Evolutionary conservation across 371 early-diverging fungal species (phyloP).

Genomic region (Choanephora cucurbitarum): DNA sequence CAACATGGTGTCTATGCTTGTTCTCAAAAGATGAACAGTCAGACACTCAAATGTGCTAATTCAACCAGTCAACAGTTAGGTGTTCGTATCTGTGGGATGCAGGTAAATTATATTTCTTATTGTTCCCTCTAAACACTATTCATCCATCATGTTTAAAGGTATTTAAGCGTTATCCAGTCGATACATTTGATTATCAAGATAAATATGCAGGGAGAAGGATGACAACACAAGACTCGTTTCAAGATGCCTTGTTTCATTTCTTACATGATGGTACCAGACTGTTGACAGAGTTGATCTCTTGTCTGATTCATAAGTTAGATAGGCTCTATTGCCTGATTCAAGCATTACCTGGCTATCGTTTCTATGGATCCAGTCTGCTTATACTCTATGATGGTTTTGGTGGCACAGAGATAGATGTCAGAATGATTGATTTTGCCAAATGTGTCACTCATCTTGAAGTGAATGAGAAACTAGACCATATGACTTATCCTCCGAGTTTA

Average conservation of each 20-base stretch:
- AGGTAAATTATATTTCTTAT: constrained; percentile 50
- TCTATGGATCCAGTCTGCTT: constrained; percentile 87
- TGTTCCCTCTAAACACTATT: no score
- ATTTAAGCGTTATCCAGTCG: neutral
- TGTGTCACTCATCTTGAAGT: constrained; percentile 47
- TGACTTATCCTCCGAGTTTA: constrained; percentile 61
- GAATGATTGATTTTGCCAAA: constrained; percentile 91
- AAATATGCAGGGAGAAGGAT: constrained; percentile 90
- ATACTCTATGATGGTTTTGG: constrained; percentile 33
- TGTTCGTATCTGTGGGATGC: constrained; percentile 95
- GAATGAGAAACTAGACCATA: constrained; percentile 19
- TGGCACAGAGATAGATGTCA: constrained; percentile 56
- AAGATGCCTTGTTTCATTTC: constrained; percentile 71
- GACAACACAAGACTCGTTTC: constrained; percentile 65
- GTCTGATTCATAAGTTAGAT: constrained; percentile 68
- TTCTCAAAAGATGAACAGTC: constrained; percentile 74
- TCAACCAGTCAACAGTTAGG: constrained; percentile 88
- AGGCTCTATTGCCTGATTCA: constrained; percentile 66
- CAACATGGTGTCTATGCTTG: constrained; percentile 90
- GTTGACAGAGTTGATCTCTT: constrained; percentile 71
- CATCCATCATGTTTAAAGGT: constrained; percentile 17
- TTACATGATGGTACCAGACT: constrained; percentile 70
- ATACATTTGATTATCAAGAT: constrained; percentile 66
- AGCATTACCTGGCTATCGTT: constrained; percentile 75
- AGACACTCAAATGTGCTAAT: constrained; percentile 83